These are phyloP conservation scores for Nannizziopsis arthrosporioides DNA, from an alignment of 2,329 filamentous ascomycete genomes.

Conservation along the genomic window DNA sequence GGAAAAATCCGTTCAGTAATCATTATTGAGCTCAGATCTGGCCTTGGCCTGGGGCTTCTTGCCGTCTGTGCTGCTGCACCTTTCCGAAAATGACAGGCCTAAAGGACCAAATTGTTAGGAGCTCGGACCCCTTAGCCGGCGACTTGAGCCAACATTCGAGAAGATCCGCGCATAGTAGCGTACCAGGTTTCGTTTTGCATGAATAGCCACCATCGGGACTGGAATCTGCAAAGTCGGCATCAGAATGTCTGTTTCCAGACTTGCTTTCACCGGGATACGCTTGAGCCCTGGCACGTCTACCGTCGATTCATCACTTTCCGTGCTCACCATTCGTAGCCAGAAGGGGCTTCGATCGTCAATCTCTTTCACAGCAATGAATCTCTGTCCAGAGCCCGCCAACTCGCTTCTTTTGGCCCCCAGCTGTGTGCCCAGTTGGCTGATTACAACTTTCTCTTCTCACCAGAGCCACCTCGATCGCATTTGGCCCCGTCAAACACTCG, in stretches of 20 bases:
- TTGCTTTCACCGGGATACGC: neutral
- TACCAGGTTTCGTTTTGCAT: conserved; percentile 1
- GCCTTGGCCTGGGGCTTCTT: neutral
- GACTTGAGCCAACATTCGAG: neutral
- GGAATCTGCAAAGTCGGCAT: neutral
- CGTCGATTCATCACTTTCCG: no score
- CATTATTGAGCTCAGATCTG: neutral
- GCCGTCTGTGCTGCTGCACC: neutral
- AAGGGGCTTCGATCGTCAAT: no score
- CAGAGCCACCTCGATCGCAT: no score
- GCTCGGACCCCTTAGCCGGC: conserved; percentile 2
- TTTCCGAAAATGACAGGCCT: neutral
- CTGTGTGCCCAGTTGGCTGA: no score
- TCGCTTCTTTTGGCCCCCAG: no score
- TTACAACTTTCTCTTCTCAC: no score
- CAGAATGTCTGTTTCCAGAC: neutral
- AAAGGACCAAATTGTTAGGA: neutral
- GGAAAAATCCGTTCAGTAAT: no score
- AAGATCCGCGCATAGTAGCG: conserved; percentile 5
- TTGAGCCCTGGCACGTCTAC: neutral
- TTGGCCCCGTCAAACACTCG: no score
- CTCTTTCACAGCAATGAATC: no score
- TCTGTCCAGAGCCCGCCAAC: no score
- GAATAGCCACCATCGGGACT: neutral
- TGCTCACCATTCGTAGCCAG: no score